These are phyloP conservation scores for Trichoderma lentiforme DNA, from an alignment of 2,329 filamentous ascomycete genomes.

Conservation along the genomic window DNA sequence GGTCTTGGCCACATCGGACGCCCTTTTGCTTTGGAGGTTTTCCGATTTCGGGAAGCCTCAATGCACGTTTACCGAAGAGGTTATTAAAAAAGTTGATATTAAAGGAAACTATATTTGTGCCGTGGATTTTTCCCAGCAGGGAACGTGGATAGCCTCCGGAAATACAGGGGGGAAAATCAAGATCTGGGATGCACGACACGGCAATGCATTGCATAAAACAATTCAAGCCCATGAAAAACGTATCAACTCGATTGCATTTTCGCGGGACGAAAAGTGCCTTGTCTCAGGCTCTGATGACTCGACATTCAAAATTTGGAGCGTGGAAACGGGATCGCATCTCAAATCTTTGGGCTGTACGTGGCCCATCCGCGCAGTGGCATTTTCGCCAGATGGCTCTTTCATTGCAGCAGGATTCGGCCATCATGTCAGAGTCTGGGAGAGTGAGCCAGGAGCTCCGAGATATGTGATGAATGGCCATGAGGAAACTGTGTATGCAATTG, in stretches of 20 bases:
- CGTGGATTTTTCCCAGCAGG: background rate
- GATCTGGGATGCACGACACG: background rate
- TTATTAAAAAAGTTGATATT: background rate
- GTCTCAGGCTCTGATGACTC: background rate
- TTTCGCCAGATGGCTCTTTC: background rate
- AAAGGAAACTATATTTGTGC: fast-evolving
- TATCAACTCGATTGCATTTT: background rate
- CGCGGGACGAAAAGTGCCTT: background rate
- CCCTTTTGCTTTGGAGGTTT: background rate
- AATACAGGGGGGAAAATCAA: background rate
- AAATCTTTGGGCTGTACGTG: background rate
- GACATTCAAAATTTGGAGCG: background rate
- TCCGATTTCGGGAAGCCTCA: background rate
- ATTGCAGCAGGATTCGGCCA: background rate
- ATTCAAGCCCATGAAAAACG: fast-evolving
- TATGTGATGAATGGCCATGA: background rate
- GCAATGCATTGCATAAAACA: background rate
- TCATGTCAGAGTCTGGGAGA: background rate
- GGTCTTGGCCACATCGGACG: background rate
- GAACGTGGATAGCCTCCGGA: background rate
- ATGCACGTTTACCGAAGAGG: background rate
- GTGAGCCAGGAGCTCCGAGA: background rate
- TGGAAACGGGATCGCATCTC: background rate
- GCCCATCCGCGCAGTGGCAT: fast-evolving
- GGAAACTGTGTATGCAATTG: background rate